Evolutionary conservation across 2,329 filamentous ascomycete species (phyloP), one percentile per base, ranked within the genome.

Genomic region (Aspergillus pseudotamarii): DNA sequence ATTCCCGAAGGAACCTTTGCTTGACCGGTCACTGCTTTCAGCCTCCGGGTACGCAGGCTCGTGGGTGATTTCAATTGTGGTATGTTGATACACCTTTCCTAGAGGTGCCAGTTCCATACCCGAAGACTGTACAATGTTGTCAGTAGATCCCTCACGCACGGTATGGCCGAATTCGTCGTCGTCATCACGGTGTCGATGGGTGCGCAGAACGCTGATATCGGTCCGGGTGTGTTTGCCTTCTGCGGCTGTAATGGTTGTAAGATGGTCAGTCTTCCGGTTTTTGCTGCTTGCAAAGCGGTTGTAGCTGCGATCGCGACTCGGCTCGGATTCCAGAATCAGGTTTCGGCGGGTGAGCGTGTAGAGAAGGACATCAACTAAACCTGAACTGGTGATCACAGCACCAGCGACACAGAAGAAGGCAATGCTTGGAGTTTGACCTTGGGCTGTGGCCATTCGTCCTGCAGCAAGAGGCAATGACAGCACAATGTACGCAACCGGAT

Each of bases 381-480:
- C 86, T 62, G 85, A 88, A 36, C 82, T 85, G 3, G 85, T 85
- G 62, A 88, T 85, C 68, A 88, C 78, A 6, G 84, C 81, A 36
- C 85, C 86, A 0, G 84, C 81, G 23, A 84, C 76, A 68, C 82
- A 84, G 58, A 85, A 81, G 64, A 82, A 82, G 19, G 79, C 78
- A 3, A 78, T 59, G 28, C 69, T 76, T 1, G 78, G 75, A 1
- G 62, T 68, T 19, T 73, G 59, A 21, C 76, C 75, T 51, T 74
- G 72, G 8, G 77, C 78, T 4, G 76, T 75, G 21, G 78, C 74
- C 79, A 81, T 81, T 48, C 79, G 78, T 30, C 78, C 79, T 3
- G 79, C 80, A 2, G 87, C 88, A 9, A 86, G 81, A 1, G 90
- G 89, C 30, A 93, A 81, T 61, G 89, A 91, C 46, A 87, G 67